Conservation (phyloP, 768 basidiomycete genomes). For the Leccinum imitatum region DNA sequence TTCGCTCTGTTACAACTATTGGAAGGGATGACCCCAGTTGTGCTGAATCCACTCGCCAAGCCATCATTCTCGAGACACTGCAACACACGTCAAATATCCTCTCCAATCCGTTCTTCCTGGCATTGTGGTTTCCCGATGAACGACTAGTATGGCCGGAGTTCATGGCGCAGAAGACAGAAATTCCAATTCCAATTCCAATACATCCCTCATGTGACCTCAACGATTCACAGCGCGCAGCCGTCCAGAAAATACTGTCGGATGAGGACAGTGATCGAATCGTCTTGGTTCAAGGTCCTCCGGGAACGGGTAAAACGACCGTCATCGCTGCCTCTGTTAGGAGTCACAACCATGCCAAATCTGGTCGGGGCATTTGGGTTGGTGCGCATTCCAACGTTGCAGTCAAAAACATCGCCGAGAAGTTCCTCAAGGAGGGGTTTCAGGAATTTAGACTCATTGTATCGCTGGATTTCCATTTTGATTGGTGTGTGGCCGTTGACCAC, state of each 20-base stretch:
- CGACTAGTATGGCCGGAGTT: constrained; percentile 16
- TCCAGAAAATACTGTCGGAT: constrained; percentile 30
- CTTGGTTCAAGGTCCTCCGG: constrained; percentile 39
- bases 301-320: constrained; percentile 46
- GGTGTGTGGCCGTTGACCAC: constrained; percentile 28
- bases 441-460: constrained; percentile 46
- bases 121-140: constrained; percentile 29
- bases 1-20: constrained; percentile 43
- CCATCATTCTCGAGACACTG: constrained; percentile 24
- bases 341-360: constrained; percentile 7
- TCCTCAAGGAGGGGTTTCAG: constrained; percentile 32
- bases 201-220: constrained; percentile 20
- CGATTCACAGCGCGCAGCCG: constrained; percentile 27
- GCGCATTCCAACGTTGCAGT: constrained; percentile 53
- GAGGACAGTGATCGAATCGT: constrained; percentile 22
- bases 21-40: constrained; percentile 55
- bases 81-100: constrained; percentile 17
- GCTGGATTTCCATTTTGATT: constrained; percentile 45
- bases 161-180: background rate
- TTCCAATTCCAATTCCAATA: background rate
- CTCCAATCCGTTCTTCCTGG: constrained; percentile 25
- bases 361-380: constrained; percentile 37
- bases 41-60: constrained; percentile 43
- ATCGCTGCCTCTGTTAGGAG: constrained; percentile 39
- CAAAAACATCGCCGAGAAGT: constrained; percentile 52